Percentiles rank a stretch among this genome's conserved stretches.
These are phyloP conservation scores for Nidularia pulvinata DNA, from an alignment of 768 basidiomycete genomes.

Conservation along the genomic window DNA sequence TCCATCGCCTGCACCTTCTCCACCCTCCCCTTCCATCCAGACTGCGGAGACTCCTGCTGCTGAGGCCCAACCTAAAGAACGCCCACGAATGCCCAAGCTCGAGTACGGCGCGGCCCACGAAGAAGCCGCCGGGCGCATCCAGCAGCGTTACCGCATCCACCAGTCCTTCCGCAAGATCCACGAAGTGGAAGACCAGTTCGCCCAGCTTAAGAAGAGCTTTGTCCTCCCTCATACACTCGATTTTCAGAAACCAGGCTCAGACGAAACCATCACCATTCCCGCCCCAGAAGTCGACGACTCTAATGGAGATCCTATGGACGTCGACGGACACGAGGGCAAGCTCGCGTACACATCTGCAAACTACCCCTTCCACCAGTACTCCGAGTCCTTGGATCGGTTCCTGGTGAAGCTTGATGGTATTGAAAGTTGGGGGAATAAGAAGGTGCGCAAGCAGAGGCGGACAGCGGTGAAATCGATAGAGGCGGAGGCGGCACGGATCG, in stretches of 20 bases:
- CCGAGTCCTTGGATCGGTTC: constrained; percentile 60
- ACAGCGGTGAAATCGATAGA: constrained; percentile 59
- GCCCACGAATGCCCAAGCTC: constrained; percentile 8
- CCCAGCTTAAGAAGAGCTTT: constrained; percentile 38
- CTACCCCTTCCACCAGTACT: constrained; percentile 58
- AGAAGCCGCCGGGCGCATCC: constrained; percentile 45
- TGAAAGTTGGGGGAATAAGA: constrained; percentile 58
- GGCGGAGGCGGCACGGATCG: constrained; percentile 53
- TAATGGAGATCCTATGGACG: constrained; percentile 13
- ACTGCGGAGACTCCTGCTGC: not conserved
- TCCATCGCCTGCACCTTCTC: not conserved
- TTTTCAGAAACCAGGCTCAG: constrained; percentile 33
- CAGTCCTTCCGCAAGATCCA: constrained; percentile 38
- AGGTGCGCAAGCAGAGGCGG: constrained; percentile 50
- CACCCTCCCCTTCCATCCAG: not conserved
- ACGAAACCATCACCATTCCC: constrained; percentile 23
- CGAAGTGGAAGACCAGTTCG: constrained; percentile 39
- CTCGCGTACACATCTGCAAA: constrained; percentile 66
- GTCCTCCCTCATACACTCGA: constrained; percentile 43
- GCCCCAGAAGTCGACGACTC: constrained; percentile 16
- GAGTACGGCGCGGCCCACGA: constrained; percentile 26
- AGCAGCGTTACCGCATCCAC: constrained; percentile 42
- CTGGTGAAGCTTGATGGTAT: constrained; percentile 70
- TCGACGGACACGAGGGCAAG: constrained; percentile 21
- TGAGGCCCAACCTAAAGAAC: constrained; percentile 2